Percentiles rank a stretch among this genome's conserved stretches.
These are phyloP conservation scores for Claviceps citrina DNA, from an alignment of 2,329 filamentous ascomycete genomes.

Conservation along the genomic window DNA sequence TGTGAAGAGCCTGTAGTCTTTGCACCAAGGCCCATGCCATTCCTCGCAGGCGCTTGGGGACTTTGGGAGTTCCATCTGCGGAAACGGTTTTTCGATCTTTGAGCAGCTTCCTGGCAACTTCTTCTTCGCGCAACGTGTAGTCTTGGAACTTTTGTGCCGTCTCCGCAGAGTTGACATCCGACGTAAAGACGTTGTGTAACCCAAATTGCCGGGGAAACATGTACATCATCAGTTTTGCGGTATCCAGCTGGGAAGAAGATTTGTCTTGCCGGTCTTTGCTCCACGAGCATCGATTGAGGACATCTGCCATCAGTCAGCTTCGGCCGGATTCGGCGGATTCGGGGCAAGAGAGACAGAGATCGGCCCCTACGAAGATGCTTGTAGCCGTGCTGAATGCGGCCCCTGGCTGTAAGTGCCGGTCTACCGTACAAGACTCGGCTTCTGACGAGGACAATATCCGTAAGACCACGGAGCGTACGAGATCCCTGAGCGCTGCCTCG, in stretches of 20 bases:
- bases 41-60: slow-evolving; percentile 57
- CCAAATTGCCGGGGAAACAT: slow-evolving; percentile 85
- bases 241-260: slow-evolving; percentile 19
- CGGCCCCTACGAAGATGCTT: slow-evolving; percentile 62
- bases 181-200: slow-evolving; percentile 84
- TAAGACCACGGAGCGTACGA: slow-evolving; percentile 21
- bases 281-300: slow-evolving; percentile 53
- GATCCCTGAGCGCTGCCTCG: not conserved
- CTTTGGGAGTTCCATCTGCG: slow-evolving; percentile 14
- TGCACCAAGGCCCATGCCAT: slow-evolving; percentile 41
- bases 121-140: slow-evolving; percentile 71
- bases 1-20: slow-evolving; percentile 55
- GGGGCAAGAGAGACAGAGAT: not conserved
- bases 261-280: not conserved
- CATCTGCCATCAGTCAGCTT: slow-evolving; percentile 38
- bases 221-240: slow-evolving; percentile 68
- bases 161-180: slow-evolving; percentile 44
- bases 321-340: no score
- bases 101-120: slow-evolving; percentile 41
- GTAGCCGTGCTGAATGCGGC: slow-evolving; percentile 56
- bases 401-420: slow-evolving; percentile 52
- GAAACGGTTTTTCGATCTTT: slow-evolving; percentile 5
- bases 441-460: slow-evolving; percentile 59
- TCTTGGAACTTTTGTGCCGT: slow-evolving; percentile 66
- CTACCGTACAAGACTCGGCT: slow-evolving; percentile 77